phyloP scores from a whole-genome alignment of 768 basidiomycete genomes.

The Russula olivacea region DNA sequence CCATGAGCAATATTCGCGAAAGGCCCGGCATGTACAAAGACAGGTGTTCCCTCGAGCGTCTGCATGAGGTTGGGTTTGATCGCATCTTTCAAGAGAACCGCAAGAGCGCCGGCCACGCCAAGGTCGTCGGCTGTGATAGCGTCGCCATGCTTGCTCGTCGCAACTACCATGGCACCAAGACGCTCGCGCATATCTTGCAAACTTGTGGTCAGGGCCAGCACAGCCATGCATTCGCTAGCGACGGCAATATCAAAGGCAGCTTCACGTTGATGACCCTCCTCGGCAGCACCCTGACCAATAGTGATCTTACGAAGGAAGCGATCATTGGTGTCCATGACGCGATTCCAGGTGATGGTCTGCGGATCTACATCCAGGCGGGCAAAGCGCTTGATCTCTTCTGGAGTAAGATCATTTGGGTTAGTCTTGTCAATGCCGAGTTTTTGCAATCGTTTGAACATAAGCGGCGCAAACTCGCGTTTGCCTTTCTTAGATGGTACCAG shows the following conservation, averaged over 20 bases:
- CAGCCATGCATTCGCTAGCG: slow-evolving; percentile 97
- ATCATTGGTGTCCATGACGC: slow-evolving; percentile 95
- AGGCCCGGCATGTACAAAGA: slow-evolving; percentile 97
- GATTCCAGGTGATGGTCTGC: slow-evolving; percentile 94
- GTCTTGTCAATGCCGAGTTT: slow-evolving; percentile 96
- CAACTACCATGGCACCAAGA: slow-evolving; percentile 96
- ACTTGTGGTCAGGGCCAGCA: slow-evolving; percentile 84
- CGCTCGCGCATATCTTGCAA: slow-evolving; percentile 88
- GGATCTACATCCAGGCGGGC: slow-evolving; percentile 89
- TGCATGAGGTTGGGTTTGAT: slow-evolving; percentile 99
- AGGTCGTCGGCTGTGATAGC: slow-evolving; percentile 95
- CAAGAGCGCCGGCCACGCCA: slow-evolving; percentile 89
- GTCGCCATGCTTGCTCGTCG: slow-evolving; percentile 84
- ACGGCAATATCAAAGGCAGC: slow-evolving; percentile 97
- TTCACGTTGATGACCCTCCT: slow-evolving; percentile 81
- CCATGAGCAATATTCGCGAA: slow-evolving; percentile 99
- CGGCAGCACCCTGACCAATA: slow-evolving; percentile 84
- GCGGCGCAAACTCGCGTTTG: slow-evolving; percentile 87
- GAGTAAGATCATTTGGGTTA: slow-evolving; percentile 84
- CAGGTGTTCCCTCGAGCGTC: slow-evolving; percentile 94
- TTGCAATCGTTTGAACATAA: slow-evolving; percentile 92
- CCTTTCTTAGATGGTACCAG: slow-evolving; percentile 92
- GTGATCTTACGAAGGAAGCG: slow-evolving; percentile 93
- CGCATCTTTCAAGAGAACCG: slow-evolving; percentile 97
- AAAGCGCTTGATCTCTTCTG: slow-evolving; percentile 86